Evolutionary conservation across 192 early-diverging fungal species (phyloP).

Genomic region (Coemansia sp.): DNA sequence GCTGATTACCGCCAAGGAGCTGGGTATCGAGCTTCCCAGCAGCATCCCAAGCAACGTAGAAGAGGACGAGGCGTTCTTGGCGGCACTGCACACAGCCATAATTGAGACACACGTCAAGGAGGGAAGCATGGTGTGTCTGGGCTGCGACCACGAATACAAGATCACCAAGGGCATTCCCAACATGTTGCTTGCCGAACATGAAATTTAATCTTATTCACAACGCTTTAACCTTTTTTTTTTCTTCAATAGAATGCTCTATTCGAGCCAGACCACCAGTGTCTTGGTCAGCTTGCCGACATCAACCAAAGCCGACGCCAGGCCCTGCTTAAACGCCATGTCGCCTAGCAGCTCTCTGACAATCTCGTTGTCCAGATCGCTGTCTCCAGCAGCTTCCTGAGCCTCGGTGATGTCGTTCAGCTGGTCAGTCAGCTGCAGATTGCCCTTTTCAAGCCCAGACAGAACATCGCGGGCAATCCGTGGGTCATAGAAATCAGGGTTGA

Average conservation of each 20-base stretch:
- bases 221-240: neutral
- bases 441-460: slow-evolving; percentile 42
- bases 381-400: slow-evolving; percentile 47
- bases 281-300: slow-evolving; percentile 91
- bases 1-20: slow-evolving; percentile 61
- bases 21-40: slow-evolving; percentile 38
- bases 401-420: slow-evolving; percentile 54
- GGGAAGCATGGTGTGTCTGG: slow-evolving; percentile 89
- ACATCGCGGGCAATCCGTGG: slow-evolving; percentile 19
- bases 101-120: slow-evolving; percentile 86
- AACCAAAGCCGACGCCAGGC: slow-evolving; percentile 77
- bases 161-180: slow-evolving; percentile 94
- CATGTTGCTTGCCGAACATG: slow-evolving; percentile 81
- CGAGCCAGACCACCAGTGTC: slow-evolving; percentile 74
- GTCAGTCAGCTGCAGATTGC: slow-evolving; percentile 48
- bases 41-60: slow-evolving; percentile 26
- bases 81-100: slow-evolving; percentile 70
- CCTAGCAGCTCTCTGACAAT: slow-evolving; percentile 54
- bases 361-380: slow-evolving; percentile 48
- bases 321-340: slow-evolving; percentile 74
- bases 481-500: slow-evolving; percentile 25
- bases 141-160: slow-evolving; percentile 85
- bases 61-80: slow-evolving; percentile 56
- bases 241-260: slow-evolving; percentile 28
- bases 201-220: slow-evolving; percentile 36